Evolutionary conservation across 2,329 filamentous ascomycete genomes (phyloP).

Genomic region (Cadophora gregata): DNA sequence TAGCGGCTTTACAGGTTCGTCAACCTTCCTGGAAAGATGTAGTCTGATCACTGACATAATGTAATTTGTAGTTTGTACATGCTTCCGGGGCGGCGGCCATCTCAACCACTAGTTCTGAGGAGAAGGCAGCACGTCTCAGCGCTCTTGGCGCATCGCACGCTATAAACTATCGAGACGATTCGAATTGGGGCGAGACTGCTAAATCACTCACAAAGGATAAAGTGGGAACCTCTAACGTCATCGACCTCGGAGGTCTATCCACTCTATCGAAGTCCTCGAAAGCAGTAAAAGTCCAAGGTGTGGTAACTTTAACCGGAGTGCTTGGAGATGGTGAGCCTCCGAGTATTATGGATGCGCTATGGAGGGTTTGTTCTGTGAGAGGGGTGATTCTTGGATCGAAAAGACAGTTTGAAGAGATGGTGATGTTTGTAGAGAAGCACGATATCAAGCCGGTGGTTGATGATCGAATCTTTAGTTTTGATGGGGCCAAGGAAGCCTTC

Average conservation of each 20-base stretch:
- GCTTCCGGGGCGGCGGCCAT: slow-evolving; percentile 16
- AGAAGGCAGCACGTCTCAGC: neutral
- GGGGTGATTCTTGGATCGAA: slow-evolving; percentile 53
- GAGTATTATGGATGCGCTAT: slow-evolving; percentile 12
- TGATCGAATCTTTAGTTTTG: slow-evolving; percentile 48
- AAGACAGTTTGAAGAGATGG: slow-evolving; percentile 54
- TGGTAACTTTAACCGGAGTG: slow-evolving; percentile 47
- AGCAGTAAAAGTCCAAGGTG: slow-evolving; percentile 50
- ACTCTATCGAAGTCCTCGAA: slow-evolving; percentile 63
- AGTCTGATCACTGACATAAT: neutral
- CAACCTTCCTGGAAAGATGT: neutral
- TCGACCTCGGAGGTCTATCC: slow-evolving; percentile 54
- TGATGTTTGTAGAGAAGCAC: slow-evolving; percentile 46
- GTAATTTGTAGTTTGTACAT: neutral
- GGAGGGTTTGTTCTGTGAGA: slow-evolving; percentile 45
- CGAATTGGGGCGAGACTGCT: slow-evolving; percentile 4
- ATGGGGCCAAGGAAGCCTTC: slow-evolving; percentile 52
- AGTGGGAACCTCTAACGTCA: slow-evolving; percentile 62
- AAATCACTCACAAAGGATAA: slow-evolving; percentile 5
- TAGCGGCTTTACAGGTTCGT: slow-evolving; percentile 45
- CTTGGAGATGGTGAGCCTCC: slow-evolving; percentile 19
- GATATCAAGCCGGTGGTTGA: slow-evolving; percentile 52
- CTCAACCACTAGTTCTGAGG: neutral
- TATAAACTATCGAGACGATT: slow-evolving; percentile 9
- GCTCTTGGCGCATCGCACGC: slow-evolving; percentile 2